Evolutionary conservation across 129 eudicot species (phyloP), one percentile per base, ranked within the genome.

Genomic region (Apium graveolens): DNA sequence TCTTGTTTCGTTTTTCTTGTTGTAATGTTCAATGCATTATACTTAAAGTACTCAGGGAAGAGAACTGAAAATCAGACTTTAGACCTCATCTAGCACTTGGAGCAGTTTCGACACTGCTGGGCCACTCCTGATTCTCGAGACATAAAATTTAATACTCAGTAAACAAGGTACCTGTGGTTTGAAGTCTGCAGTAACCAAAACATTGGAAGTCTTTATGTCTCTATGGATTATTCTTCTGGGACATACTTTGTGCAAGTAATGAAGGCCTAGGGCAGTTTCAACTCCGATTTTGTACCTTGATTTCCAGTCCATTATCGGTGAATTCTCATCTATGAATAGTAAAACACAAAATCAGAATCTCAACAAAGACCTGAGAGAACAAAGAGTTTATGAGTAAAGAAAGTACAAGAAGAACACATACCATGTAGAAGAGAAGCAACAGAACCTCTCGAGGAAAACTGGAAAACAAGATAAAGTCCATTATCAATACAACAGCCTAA

Each of bases 381-480:
- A n/a, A 60, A 60, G 68, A 42, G 37, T 1, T 5, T 5, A 11
- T 4, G 11, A 43, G 35, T 43, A 43, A n/a, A n/a, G 35, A 42
- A 41, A 41, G n/a, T 8, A 35, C 4, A 42, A 7, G 9, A 41
- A n/a, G 45, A 41, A 4, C 11, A 46, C 34, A 44, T 91, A 95
- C 99, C 99, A 85, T 95, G 99, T 78, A 95, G 97, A 85, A 91
- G 91, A 75, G 99, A 95, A 83, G 96, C 91, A 83, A 95, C 97
- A 82, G 99, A 91, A 76, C 99, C 99, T 81, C 84, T 88, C 32
- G 97, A 87, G 4, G 99, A 95, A 82, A 91, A 92, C 43, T 90
- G 97, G 80, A 95, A 95, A 76, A 95, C 86, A 79, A 95, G 94
- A 82, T 89, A 92, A 70, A 95, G 99, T 69, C 99, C 99, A 83